A percentile compares a stretch with the other conserved stretches of the same genome.
phyloP scores from a whole-genome alignment of 139 green algal genomes.

The Volvox africanus region DNA sequence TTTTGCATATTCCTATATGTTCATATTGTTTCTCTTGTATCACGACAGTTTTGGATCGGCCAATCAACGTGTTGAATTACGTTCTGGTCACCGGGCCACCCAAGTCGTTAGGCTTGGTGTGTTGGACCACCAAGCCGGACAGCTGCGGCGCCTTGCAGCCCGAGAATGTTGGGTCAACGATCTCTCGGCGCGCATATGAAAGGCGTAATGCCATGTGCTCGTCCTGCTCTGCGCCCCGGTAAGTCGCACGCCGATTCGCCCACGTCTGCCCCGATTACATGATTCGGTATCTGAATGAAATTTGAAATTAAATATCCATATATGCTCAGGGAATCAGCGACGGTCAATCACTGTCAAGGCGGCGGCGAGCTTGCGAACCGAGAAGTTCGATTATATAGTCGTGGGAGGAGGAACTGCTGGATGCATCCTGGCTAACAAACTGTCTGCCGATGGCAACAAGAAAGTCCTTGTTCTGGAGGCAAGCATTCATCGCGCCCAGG shows the following conservation, averaged over 20 bases:
- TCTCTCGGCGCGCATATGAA: not conserved
- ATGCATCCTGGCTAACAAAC: constrained; percentile 91
- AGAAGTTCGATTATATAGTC: constrained; percentile 93
- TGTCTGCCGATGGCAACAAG: constrained; percentile 84
- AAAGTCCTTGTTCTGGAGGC: constrained; percentile 89
- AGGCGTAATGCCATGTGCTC: not conserved
- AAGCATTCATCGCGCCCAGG: not conserved
- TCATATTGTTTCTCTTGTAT: too few species aligned
- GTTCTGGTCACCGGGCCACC: too few species aligned
- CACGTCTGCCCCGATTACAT: too few species aligned
- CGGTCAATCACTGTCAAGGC: not conserved
- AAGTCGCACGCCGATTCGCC: not conserved
- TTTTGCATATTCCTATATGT: too few species aligned
- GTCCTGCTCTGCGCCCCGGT: not conserved
- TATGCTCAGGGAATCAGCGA: not conserved
- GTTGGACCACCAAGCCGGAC: too few species aligned
- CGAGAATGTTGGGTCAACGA: constrained; percentile 2
- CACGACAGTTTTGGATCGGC: too few species aligned
- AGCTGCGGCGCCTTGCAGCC: not conserved
- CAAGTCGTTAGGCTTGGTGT: too few species aligned
- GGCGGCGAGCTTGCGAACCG: not conserved
- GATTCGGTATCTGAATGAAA: not conserved
- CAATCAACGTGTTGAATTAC: too few species aligned
- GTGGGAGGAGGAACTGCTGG: constrained; percentile 91
- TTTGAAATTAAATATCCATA: not conserved